Percentiles rank a stretch among this genome's conserved stretches.
Conservation (phyloP, 2,329 filamentous ascomycete species). For the Ceratocystis lukuohia region DNA sequence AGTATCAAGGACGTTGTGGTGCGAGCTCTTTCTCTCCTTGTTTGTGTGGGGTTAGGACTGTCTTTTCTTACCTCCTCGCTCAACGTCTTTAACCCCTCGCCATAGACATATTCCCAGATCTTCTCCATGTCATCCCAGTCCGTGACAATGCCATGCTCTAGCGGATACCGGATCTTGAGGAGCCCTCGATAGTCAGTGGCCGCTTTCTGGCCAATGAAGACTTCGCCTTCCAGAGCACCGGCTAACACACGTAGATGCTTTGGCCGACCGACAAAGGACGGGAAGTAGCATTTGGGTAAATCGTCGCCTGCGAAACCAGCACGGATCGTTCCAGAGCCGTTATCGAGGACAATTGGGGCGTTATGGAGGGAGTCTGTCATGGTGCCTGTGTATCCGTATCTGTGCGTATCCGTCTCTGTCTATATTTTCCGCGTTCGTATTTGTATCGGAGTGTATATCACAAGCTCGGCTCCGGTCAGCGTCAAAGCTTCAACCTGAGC, state of each 20-base stretch:
- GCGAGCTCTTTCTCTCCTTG: neutral
- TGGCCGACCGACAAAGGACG: constrained; percentile 88
- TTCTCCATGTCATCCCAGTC: constrained; percentile 99
- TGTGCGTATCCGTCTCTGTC: constrained; percentile 14
- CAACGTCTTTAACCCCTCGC: constrained; percentile 86
- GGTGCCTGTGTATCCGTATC: constrained; percentile 8
- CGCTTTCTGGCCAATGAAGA: constrained; percentile 83
- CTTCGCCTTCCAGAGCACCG: constrained; percentile 90
- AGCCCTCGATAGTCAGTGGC: constrained; percentile 83
- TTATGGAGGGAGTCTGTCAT: constrained; percentile 69
- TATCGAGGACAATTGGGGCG: constrained; percentile 96
- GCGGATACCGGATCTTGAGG: constrained; percentile 86
- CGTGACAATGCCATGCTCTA: constrained; percentile 96
- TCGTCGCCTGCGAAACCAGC: constrained; percentile 96
- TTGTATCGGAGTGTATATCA: neutral
- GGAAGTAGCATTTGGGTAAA: constrained; percentile 90
- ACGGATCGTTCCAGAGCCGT: constrained; percentile 93
- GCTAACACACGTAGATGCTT: constrained; percentile 92
- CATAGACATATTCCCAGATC: constrained; percentile 98
- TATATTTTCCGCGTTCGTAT: neutral
- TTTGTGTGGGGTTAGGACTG: neutral
- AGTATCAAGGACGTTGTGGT: neutral
- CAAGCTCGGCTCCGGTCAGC: neutral
- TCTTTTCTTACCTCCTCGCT: constrained; percentile 73
- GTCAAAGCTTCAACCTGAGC: neutral